Conservation (phyloP, 2,329 filamentous ascomycete species). For the Exophiala oligosperma region DNA sequence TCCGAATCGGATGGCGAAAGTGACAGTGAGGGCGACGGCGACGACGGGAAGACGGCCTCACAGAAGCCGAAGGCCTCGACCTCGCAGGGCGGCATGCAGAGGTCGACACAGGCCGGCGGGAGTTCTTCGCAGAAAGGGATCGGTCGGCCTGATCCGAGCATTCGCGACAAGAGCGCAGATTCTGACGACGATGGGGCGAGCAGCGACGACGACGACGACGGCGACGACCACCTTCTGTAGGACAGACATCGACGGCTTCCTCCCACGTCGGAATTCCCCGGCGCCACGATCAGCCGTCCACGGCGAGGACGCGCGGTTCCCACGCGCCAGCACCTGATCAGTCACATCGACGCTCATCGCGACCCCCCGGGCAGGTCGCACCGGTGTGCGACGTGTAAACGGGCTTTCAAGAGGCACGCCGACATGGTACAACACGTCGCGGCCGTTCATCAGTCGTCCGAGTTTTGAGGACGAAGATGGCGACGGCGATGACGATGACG, state of each 20-base stretch:
- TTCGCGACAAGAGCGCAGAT: conserved; percentile 13
- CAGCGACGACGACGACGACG: not conserved
- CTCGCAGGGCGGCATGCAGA: not conserved
- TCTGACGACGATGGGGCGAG: conserved; percentile 4
- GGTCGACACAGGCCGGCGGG: not conserved
- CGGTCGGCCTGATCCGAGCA: conserved; percentile 11
- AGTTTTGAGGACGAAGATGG: too few species aligned
- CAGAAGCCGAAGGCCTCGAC: not conserved
- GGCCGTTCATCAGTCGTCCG: too few species aligned
- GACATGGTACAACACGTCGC: too few species aligned
- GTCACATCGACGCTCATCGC: too few species aligned
- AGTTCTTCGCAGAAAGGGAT: not conserved
- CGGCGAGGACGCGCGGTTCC: not conserved
- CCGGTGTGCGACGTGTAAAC: too few species aligned
- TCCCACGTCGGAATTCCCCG: not conserved
- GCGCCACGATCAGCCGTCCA: not conserved
- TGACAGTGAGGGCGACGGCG: not conserved
- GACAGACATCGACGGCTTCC: not conserved
- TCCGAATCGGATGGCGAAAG: conserved; percentile 10
- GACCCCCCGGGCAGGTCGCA: too few species aligned
- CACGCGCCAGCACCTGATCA: not conserved
- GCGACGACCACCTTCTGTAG: conserved; percentile 1
- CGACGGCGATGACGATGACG: too few species aligned
- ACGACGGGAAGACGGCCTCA: not conserved
- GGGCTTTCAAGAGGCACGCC: too few species aligned